Conservation (phyloP, 2,329 filamentous ascomycete species). For the Paecilomyces dactylethromorphus region DNA sequence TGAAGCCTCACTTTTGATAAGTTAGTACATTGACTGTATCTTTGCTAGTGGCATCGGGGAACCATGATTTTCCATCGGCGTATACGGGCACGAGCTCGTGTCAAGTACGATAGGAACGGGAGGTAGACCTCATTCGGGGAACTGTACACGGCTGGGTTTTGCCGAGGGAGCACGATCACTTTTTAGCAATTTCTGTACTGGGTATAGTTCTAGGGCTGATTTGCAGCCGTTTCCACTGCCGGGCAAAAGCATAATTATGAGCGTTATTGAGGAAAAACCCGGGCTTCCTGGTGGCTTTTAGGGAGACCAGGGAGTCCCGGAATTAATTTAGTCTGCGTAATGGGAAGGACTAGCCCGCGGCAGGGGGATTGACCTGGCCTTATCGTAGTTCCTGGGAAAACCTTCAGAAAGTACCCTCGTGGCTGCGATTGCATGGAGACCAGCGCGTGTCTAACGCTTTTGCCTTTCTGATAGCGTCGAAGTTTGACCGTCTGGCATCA, state of each 20-base stretch:
- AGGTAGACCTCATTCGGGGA: neutral
- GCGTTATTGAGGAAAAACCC: neutral
- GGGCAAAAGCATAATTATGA: neutral
- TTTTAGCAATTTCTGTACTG: neutral
- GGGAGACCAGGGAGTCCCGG: too few relatives aligned
- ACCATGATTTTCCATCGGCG: neutral
- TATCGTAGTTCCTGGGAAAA: neutral
- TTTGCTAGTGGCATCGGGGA: neutral
- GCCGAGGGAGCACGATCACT: neutral
- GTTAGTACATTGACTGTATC: neutral
- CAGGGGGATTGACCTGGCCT: neutral
- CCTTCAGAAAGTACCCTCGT: neutral
- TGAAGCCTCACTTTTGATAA: neutral
- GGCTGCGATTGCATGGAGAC: neutral
- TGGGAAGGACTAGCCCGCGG: neutral
- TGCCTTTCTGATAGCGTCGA: neutral
- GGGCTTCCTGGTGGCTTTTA: neutral
- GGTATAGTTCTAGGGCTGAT: neutral
- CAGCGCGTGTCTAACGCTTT: neutral
- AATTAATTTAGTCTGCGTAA: neutral
- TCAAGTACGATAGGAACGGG: neutral
- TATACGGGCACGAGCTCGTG: neutral
- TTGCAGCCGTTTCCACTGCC: neutral
- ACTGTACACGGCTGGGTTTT: neutral
- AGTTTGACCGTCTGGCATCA: neutral